Percentiles rank a stretch among this genome's conserved stretches.
phyloP scores from a whole-genome alignment of 352 stramenopile species.

The Phytophthora brassicae region DNA sequence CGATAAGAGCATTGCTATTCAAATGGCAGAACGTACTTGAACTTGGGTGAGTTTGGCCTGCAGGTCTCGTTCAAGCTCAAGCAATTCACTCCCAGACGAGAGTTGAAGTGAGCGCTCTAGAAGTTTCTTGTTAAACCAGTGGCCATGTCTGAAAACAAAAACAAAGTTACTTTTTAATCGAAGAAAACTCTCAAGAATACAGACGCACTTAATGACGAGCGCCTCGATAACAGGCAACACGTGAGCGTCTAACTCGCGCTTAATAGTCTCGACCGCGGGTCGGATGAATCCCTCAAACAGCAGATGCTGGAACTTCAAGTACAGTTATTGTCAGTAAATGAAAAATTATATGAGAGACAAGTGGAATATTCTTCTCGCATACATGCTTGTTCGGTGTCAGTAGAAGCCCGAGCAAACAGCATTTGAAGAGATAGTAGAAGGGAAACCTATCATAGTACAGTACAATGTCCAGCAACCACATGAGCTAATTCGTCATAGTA shows the following conservation, averaged over 20 bases:
- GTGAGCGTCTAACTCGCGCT: conserved; percentile 42
- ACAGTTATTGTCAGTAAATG: neutral
- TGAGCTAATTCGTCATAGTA: neutral
- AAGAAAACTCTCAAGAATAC: neutral
- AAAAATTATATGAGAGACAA: neutral
- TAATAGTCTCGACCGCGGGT: conserved; percentile 42
- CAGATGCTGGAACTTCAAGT: conserved; percentile 51
- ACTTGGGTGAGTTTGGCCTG: conserved; percentile 53
- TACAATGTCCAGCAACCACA: neutral
- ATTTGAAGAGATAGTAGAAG: conserved; percentile 83
- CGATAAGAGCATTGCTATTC: neutral
- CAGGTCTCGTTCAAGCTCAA: conserved; percentile 50
- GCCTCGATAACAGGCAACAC: conserved; percentile 56
- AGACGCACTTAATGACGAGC: conserved; percentile 50
- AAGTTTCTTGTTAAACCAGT: conserved; percentile 68
- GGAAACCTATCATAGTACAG: conserved; percentile 40
- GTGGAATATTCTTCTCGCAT: too few species aligned
- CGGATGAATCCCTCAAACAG: conserved; percentile 70
- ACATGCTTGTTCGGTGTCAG: conserved; percentile 66
- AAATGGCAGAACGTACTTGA: conserved; percentile 33
- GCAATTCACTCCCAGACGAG: conserved; percentile 45
- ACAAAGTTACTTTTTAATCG: neutral
- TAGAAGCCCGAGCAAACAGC: conserved; percentile 51
- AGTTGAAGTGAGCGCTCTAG: conserved; percentile 54
- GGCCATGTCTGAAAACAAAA: conserved; percentile 41